A percentile compares a stretch with the other conserved stretches of the same genome.
Evolutionary conservation across 2,329 filamentous ascomycete genomes (phyloP).

Genomic region (Microsporum audouinii): DNA sequence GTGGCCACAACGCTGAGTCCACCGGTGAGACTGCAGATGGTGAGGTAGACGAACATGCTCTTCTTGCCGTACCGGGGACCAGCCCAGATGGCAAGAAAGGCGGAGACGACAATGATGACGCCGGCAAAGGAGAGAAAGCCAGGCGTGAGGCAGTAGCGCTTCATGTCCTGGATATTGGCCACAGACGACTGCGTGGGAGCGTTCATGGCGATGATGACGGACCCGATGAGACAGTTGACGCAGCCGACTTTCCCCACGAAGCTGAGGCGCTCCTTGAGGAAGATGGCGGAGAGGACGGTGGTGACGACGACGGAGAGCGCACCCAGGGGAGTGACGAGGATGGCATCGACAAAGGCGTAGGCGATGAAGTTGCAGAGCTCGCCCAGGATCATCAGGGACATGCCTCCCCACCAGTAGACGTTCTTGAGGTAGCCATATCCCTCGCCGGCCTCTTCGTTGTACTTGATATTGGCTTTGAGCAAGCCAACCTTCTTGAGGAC

Average conservation of each 20-base stretch:
- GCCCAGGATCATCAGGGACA: conserved; percentile 93
- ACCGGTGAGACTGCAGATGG: conserved; percentile 88
- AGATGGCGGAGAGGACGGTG: conserved; percentile 82
- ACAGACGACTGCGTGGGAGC: conserved; percentile 79
- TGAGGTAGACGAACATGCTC: conserved; percentile 95
- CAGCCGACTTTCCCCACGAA: conserved; percentile 94
- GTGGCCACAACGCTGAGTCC: conserved; percentile 90
- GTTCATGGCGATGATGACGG: conserved; percentile 88
- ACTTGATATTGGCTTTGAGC: conserved; percentile 86
- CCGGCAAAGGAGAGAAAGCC: conserved; percentile 79
- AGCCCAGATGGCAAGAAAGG: conserved; percentile 63
- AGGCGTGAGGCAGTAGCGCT: conserved; percentile 71
- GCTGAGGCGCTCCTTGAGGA: conserved; percentile 87
- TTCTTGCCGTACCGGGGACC: conserved; percentile 87
- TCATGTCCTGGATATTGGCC: conserved; percentile 81
- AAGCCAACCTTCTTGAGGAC: conserved; percentile 90
- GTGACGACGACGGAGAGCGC: conserved; percentile 87
- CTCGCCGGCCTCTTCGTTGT: conserved; percentile 88
- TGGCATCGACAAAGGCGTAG: conserved; percentile 93
- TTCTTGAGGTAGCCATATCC: conserved; percentile 98
- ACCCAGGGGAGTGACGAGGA: conserved; percentile 83
- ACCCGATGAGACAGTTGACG: conserved; percentile 88
- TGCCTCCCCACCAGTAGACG: conserved; percentile 85
- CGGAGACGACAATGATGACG: conserved; percentile 62
- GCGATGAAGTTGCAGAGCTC: conserved; percentile 97